Evolutionary conservation across 2,329 filamentous ascomycete genomes (phyloP), one percentile per base, ranked within the genome.

Genomic region (Claviceps sp.): DNA sequence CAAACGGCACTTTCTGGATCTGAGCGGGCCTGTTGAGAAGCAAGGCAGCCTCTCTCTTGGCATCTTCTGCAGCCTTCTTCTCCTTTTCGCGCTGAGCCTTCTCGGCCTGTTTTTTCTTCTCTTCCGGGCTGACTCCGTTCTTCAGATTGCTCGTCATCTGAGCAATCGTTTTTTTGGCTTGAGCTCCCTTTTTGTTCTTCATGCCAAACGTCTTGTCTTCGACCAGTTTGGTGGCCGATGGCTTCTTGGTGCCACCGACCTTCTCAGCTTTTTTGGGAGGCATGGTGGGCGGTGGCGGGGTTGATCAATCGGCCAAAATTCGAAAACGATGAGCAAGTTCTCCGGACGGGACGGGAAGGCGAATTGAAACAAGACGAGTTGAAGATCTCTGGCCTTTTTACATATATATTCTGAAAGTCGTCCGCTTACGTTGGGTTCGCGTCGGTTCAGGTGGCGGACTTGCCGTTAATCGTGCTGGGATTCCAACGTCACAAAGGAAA

Each of bases 201-300:
- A 98, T 97, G 62, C 93, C 93, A 77, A 98, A 98, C 48, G 93
- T 95, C 74, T 91, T 93, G 76, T 98, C 93, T 57, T 93, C 88
- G 57, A 89, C 86, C 45, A 75, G 63, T 72, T 88, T 88, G 60
- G 72, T 62, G 54, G 72, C 68, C 22, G 72, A 65, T 52, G 72
- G 67, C 72, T 78, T 79, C 71, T 82, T 82, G 67, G 71, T 74
- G 59, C 63, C 73, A 52, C 63, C 71, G 52, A 62, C 71, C 59
- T 79, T 74, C 52, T 79, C 74, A 53, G 70, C 67, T 62, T 77
- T 78, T 68, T 89, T 89, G 54, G 86, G 86, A 67, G 86, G 74
- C 86, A 90, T 89, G 62, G 62, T 81, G 73, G 70, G 66, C 57
- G 55, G 55, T 61, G 62, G 59, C 55, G 59, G 61, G 62, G 51